Base-by-base conservation (phyloP, 1,139 yeast genomes). In the Pichia sp. region DNA sequence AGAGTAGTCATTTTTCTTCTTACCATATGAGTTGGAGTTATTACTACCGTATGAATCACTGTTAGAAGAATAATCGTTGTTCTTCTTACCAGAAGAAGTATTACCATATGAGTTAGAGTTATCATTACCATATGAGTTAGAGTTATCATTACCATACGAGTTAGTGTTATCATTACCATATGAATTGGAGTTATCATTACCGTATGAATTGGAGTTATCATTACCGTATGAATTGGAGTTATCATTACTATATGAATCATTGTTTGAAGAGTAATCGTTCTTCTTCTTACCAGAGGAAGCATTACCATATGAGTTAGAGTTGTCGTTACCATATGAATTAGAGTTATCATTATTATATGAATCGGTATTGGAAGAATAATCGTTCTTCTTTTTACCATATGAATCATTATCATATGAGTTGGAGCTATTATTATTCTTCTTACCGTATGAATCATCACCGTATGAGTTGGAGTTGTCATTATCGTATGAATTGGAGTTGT, bases 251-350 rank as follows among this genome's bases (percentile, higher is more conserved):
- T 58, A 55, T 14, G 62, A 57, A 19, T 38, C 25, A 34, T 10
- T 11, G 25, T 19, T 19, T 1, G 11, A 18, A 14, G 28, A 39
- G 18, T 22, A 9, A 19, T 38, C 42, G 13, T 39, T 19, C 22
- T 38, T 56, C 14, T 31, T 14, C 16, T 31, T 34, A 43, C 56
- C 54, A 18, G 45, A 51, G 1, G 50, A 48, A 49, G 52, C 49
- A 16, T 56, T 50, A 51, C 58, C 48, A 39, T 58, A 55, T 16
- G 62, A 57, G 50, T 50, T 47, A 30, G 62, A 57, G 50, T 50
- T 47, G 28, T 51, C 52, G 14, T 56, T 50, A 51, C 58, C 48
- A 39, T 58, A 55, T 11, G 62, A 57, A 49, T 60, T 46, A 41
- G 56, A 52, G 47, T 49, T 48, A 31, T 51, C 42, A 49, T 49